Conservation (phyloP, 768 basidiomycete genomes). For the Hydnum rufescens region DNA sequence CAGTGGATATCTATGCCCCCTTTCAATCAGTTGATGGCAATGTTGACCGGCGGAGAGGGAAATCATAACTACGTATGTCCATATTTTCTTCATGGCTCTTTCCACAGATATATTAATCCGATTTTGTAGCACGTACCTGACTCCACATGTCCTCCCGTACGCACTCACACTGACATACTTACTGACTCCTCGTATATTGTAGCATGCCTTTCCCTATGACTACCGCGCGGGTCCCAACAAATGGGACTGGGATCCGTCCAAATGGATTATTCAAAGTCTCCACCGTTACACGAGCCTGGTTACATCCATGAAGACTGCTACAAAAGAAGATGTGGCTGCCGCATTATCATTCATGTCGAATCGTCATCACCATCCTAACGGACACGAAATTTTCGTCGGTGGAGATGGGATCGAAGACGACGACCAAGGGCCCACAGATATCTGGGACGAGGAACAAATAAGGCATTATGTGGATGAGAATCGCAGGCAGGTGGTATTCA, state of each 20-base stretch:
- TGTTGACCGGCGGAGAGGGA: conserved; percentile 5
- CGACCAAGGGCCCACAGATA: not conserved
- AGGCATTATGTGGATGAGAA: not conserved
- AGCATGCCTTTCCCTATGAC: conserved; percentile 8
- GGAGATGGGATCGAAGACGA: not conserved
- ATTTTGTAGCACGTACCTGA: not conserved
- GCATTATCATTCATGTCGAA: not conserved
- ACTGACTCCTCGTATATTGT: not conserved
- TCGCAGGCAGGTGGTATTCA: not conserved
- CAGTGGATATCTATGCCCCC: not conserved
- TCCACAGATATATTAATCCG: too few species aligned
- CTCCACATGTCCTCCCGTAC: not conserved
- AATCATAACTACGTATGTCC: conserved; percentile 7
- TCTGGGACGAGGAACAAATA: not conserved
- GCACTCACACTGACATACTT: not conserved
- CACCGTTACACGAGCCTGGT: conserved; percentile 1
- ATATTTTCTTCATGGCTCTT: not conserved
- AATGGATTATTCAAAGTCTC: conserved; percentile 6
- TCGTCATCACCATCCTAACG: not conserved
- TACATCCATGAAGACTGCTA: not conserved
- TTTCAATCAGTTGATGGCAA: conserved; percentile 2
- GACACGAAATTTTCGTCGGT: not conserved
- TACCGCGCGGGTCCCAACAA: conserved; percentile 1
- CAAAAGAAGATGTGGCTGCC: conserved; percentile 1
- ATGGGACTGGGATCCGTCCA: conserved; percentile 8